Evolutionary conservation across 805 yeast species (phyloP).

Genomic region (Kodamaea hsintzibuensis): DNA sequence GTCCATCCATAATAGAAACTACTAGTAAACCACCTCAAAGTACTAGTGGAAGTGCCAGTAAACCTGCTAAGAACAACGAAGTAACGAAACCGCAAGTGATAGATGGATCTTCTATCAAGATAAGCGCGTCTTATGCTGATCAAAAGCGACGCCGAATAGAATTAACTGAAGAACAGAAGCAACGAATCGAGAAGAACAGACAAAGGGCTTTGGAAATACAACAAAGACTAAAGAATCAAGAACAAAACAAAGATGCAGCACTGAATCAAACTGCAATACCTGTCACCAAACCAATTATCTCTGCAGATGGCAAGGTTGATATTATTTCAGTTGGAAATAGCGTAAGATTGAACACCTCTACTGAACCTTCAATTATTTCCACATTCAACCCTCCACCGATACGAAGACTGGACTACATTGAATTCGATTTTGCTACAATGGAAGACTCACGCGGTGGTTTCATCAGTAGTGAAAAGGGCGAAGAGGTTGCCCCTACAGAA

Average conservation of each 20-base stretch:
- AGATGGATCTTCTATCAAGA: slow-evolving; percentile 6
- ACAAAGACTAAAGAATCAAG: slow-evolving; percentile 14
- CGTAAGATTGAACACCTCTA: slow-evolving; percentile 5
- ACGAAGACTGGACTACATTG: slow-evolving; percentile 67
- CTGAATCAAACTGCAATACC: slow-evolving; percentile 6
- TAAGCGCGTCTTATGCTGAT: slow-evolving; percentile 7
- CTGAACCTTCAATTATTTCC: background rate
- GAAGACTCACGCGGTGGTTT: slow-evolving; percentile 87
- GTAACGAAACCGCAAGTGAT: background rate
- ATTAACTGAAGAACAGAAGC: slow-evolving; percentile 51
- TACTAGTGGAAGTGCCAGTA: background rate
- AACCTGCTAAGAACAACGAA: background rate
- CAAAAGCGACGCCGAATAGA: slow-evolving; percentile 25
- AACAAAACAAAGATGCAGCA: background rate
- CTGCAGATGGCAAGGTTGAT: slow-evolving; percentile 1
- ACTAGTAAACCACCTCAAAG: background rate
- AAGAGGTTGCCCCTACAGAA: slow-evolving; percentile 52
- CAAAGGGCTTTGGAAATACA: slow-evolving; percentile 51
- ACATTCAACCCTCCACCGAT: slow-evolving; percentile 38
- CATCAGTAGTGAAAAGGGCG: slow-evolving; percentile 41
- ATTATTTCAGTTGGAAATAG: slow-evolving; percentile 9
- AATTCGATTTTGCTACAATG: slow-evolving; percentile 89
- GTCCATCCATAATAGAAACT: background rate
- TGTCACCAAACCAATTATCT: background rate
- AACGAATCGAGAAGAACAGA: slow-evolving; percentile 53